Evolutionary conservation across 139 green algal genomes (phyloP).

Genomic region (Dunaliella sp.): DNA sequence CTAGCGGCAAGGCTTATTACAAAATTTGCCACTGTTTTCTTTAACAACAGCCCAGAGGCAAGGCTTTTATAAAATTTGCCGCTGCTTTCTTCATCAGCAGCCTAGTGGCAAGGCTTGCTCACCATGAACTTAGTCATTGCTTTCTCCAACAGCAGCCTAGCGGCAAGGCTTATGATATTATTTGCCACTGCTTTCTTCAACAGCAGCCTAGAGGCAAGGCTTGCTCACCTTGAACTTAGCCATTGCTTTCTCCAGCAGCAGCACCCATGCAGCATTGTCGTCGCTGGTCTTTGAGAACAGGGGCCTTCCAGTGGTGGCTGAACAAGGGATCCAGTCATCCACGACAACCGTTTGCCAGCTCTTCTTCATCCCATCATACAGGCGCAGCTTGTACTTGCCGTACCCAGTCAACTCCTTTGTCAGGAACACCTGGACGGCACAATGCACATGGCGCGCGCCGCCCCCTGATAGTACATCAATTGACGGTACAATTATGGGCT

Average conservation of each 20-base stretch:
- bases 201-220: too few species aligned
- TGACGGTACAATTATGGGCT: too few species aligned
- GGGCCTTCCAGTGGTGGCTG: conserved; percentile 2
- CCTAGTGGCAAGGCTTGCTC: too few species aligned
- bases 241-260: conserved; percentile 59
- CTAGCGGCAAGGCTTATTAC: too few species aligned
- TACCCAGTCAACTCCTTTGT: conserved; percentile 37
- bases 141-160: not conserved
- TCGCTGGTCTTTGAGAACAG: conserved; percentile 48
- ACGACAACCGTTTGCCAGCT: conserved; percentile 36
- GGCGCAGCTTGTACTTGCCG: conserved; percentile 46
- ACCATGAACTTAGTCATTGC: conserved; percentile 10
- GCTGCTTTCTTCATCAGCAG: too few species aligned
- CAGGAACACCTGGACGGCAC: too few species aligned
- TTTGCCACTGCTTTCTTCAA: conserved; percentile 11
- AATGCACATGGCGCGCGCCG: too few species aligned
- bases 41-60: too few species aligned
- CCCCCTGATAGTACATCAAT: too few species aligned
- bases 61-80: too few species aligned
- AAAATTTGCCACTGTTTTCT: too few species aligned
- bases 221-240: conserved; percentile 42
- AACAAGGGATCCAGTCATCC: conserved; percentile 46
- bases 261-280: conserved; percentile 51
- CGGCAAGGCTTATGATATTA: too few species aligned
- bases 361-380: conserved; percentile 30